Percentiles rank a stretch among this genome's conserved stretches.
Evolutionary conservation across 768 basidiomycete species (phyloP).

Genomic region (Termitomyces sp.): DNA sequence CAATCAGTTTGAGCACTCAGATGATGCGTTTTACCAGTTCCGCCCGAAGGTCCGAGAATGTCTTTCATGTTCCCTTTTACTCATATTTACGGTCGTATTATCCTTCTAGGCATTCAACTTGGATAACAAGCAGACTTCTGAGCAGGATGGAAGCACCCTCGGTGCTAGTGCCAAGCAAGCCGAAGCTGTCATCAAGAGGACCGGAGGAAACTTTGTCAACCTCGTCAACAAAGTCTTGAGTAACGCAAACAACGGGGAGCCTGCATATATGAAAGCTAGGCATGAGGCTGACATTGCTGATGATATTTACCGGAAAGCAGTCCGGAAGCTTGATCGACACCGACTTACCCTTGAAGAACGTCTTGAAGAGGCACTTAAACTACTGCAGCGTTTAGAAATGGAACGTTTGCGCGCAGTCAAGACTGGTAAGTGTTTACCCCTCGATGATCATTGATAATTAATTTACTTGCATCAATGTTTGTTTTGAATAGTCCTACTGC

Average conservation of each 20-base stretch:
- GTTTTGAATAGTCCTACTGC: slow-evolving; percentile 55
- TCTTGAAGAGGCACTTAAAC: slow-evolving; percentile 77
- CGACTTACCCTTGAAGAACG: slow-evolving; percentile 82
- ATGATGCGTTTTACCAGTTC: slow-evolving; percentile 84
- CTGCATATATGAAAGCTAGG: slow-evolving; percentile 62
- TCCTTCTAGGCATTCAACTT: slow-evolving; percentile 53
- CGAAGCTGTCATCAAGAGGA: slow-evolving; percentile 62
- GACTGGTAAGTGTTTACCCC: slow-evolving; percentile 51
- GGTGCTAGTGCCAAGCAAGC: slow-evolving; percentile 23
- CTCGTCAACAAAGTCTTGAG: slow-evolving; percentile 70
- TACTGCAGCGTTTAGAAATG: slow-evolving; percentile 78
- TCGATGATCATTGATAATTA: not conserved
- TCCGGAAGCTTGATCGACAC: slow-evolving; percentile 80
- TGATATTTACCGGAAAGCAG: slow-evolving; percentile 67
- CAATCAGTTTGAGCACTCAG: slow-evolving; percentile 71
- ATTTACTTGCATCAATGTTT: not conserved
- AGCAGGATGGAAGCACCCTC: slow-evolving; percentile 15
- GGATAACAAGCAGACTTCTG: slow-evolving; percentile 25
- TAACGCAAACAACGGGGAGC: slow-evolving; percentile 47
- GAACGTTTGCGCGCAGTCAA: slow-evolving; percentile 83
- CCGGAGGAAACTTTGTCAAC: slow-evolving; percentile 55
- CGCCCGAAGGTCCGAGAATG: slow-evolving; percentile 55
- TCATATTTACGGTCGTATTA: not conserved
- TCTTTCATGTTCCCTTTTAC: not conserved
- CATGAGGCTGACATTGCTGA: slow-evolving; percentile 81